These are phyloP conservation scores for Chaetoceros tenuissimus DNA, from an alignment of 108 stramenopile species.

Conservation along the genomic window DNA sequence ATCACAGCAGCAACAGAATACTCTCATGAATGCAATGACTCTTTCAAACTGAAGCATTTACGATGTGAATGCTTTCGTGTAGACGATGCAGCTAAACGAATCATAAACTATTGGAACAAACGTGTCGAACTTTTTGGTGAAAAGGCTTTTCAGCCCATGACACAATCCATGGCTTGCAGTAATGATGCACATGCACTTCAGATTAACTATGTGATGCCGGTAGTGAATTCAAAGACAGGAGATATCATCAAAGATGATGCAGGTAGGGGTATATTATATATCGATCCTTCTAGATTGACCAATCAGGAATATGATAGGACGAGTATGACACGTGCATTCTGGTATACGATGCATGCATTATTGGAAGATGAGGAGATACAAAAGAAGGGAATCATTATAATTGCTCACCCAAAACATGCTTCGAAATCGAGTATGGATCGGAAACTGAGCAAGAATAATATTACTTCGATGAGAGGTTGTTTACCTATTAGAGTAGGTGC, in stretches of 20 bases:
- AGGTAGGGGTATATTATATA: slow-evolving; percentile 32
- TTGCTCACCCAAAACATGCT: slow-evolving; percentile 22
- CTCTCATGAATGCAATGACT: slow-evolving; percentile 21
- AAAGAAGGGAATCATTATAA: slow-evolving; percentile 30
- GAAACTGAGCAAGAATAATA: slow-evolving; percentile 20
- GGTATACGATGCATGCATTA: slow-evolving; percentile 41
- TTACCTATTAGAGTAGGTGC: slow-evolving; percentile 40
- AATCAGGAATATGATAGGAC: slow-evolving; percentile 23
- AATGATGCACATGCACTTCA: slow-evolving; percentile 5
- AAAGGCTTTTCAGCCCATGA: slow-evolving; percentile 1
- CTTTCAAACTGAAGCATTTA: slow-evolving; percentile 41
- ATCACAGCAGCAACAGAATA: slow-evolving; percentile 25
- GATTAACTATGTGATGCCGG: slow-evolving; percentile 2
- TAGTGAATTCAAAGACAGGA: slow-evolving; percentile 21
- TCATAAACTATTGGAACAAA: slow-evolving; percentile 22
- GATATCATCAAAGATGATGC: slow-evolving; percentile 13
- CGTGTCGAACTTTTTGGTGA: slow-evolving; percentile 22
- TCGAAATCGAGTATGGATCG: slow-evolving; percentile 31
- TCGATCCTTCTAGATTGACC: slow-evolving; percentile 37
- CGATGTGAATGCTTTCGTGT: slow-evolving; percentile 51
- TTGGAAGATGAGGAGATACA: slow-evolving; percentile 30
- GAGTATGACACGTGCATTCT: slow-evolving; percentile 31
- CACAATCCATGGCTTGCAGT: slow-evolving; percentile 9
- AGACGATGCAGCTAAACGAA: slow-evolving; percentile 12
- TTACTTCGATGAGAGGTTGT: slow-evolving; percentile 30